Evolutionary conservation across 2,329 filamentous ascomycete genomes (phyloP).

Genomic region (Sarocladium oryzae): DNA sequence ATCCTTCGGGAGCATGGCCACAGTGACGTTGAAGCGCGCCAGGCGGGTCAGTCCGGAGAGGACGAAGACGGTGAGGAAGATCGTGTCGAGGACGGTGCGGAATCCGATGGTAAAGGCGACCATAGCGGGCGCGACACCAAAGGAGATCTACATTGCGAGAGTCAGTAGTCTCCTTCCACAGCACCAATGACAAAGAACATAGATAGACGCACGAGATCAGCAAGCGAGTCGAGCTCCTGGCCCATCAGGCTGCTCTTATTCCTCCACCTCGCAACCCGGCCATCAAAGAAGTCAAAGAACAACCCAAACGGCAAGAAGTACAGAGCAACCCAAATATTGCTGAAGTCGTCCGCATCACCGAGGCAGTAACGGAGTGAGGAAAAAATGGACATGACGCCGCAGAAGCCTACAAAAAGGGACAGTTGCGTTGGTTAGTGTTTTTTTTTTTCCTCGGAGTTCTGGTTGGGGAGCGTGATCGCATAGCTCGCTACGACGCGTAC

Average conservation of each 20-base stretch:
- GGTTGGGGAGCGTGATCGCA: too few relatives aligned
- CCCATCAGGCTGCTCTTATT: conserved; percentile 98
- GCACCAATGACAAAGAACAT: background rate
- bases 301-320: conserved; percentile 85
- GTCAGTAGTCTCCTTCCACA: background rate
- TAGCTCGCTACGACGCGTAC: conserved; percentile 31
- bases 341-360: conserved; percentile 56
- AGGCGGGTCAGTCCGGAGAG: conserved; percentile 90
- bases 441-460: too few relatives aligned
- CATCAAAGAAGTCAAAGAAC: conserved; percentile 98
- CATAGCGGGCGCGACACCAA: conserved; percentile 82
- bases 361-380: conserved; percentile 91
- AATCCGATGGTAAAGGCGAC: conserved; percentile 85
- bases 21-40: conserved; percentile 96
- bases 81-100: conserved; percentile 75
- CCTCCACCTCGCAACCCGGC: conserved; percentile 91
- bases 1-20: conserved; percentile 84
- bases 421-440: background rate
- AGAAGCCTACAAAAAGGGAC: conserved; percentile 60
- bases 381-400: conserved; percentile 91
- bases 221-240: conserved; percentile 91
- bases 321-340: conserved; percentile 75
- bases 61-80: conserved; percentile 79
- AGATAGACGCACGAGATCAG: conserved; percentile 67
- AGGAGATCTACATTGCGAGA: conserved; percentile 65